Base-by-base conservation (phyloP, 1,284 basidiomycete genomes). In the Sanguinoderma infundibulare region DNA sequence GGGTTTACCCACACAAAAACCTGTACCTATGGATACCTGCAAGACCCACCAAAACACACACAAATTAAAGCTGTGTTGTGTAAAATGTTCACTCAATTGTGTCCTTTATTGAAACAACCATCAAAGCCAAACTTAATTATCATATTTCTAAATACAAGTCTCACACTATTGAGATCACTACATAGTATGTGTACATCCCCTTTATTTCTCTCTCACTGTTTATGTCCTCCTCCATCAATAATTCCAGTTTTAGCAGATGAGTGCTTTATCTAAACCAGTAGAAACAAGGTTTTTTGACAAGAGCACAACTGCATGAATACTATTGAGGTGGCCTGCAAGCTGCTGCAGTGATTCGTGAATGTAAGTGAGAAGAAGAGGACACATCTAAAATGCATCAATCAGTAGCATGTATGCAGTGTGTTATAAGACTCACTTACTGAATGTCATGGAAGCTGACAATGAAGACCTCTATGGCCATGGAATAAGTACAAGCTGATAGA, bases 201-300 rank as follows among this genome's bases (percentile, higher is more conserved):
- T n/a, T n/a, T n/a, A n/a, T n/a, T n/a, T n/a, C n/a, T n/a, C n/a
- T n/a, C n/a, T n/a, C n/a, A n/a, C n/a, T n/a, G n/a, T n/a, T n/a
- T n/a, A n/a, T n/a, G n/a, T n/a, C n/a, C n/a, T n/a, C n/a, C n/a
- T n/a, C n/a, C n/a, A n/a, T n/a, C n/a, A n/a, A n/a, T n/a, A n/a
- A n/a, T n/a, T n/a, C 92, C 90, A 93, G 73, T 92, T 89, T 94
- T 94, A 96, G 65, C 93, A 94, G 7, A 96, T 93, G n/a, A 96
- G 82, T 0, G 94, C 95, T 71, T 91, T 91, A 70, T 91, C 90
- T 1, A 92, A 92, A 22, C 95, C 95, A 0, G 94, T 94, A 1
- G 92, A 94, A 36, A 97, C 92, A 17, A 96, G 84, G 70, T 94
- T 92, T 70, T 87, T 88, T 2, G 89, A 87, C 5, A 92, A 94